A percentile compares a stretch with the other conserved stretches of the same genome.
phyloP scores from a whole-genome alignment of 805 yeast species.

The Metschnikowia gelsemii region DNA sequence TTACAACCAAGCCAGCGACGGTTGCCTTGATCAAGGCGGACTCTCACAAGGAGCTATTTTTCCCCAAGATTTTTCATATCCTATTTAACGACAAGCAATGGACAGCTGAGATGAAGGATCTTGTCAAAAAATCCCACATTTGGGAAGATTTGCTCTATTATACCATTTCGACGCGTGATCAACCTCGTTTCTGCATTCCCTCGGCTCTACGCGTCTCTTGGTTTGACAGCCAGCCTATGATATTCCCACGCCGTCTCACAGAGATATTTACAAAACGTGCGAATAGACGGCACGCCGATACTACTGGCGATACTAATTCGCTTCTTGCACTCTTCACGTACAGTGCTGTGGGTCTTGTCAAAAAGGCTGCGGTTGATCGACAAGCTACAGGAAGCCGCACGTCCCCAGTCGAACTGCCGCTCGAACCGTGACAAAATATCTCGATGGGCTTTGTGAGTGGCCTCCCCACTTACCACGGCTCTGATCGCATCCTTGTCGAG shows the following conservation, averaged over 20 bases:
- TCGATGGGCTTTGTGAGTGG: not conserved
- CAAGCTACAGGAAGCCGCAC: not conserved
- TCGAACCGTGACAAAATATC: not conserved
- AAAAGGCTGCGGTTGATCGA: not conserved
- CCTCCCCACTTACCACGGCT: not conserved
- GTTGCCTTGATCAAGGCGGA: too few relatives aligned
- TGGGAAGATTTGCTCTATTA: not conserved
- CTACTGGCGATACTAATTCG: too few relatives aligned
- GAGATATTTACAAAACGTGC: too few relatives aligned
- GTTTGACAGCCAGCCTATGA: not conserved
- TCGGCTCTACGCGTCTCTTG: not conserved
- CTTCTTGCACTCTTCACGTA: too few relatives aligned
- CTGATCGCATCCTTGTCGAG: not conserved
- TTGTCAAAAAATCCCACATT: too few relatives aligned
- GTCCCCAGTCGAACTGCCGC: conserved; percentile 1
- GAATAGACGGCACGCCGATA: too few relatives aligned
- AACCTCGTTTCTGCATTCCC: not conserved
- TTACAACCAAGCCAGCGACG: too few relatives aligned
- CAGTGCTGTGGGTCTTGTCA: too few relatives aligned
- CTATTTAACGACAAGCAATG: too few relatives aligned
- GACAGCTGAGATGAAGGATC: not conserved
- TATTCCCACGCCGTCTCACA: not conserved
- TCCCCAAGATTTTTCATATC: too few relatives aligned
- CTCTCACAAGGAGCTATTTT: too few relatives aligned
- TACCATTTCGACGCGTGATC: not conserved